Evolutionary conservation across 208 protist genomes (phyloP).

Genomic region (Trypanosomatidae sp.): DNA sequence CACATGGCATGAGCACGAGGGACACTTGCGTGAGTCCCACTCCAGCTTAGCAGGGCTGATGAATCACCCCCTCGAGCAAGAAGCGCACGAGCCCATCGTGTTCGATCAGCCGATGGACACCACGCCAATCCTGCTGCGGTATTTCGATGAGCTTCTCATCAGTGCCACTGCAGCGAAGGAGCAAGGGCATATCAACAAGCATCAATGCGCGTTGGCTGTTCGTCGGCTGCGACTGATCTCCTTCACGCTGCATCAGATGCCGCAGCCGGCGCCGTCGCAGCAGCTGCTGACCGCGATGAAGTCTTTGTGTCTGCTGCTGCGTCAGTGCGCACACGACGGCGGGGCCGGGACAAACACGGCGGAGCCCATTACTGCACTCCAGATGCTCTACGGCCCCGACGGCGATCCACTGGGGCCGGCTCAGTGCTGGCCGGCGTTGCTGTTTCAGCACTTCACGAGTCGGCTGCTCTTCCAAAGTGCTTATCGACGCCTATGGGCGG

Average conservation of each 20-base stretch:
- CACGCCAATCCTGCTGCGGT: constrained; percentile 9
- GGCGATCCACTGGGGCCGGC: constrained; percentile 11
- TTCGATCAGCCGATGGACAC: constrained; percentile 14
- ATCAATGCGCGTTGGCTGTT: constrained; percentile 20
- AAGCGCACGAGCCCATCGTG: constrained; percentile 13
- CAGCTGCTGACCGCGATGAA: constrained; percentile 21
- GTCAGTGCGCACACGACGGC: constrained; percentile 17
- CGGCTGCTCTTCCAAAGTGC: constrained; percentile 36
- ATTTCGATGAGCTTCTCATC: constrained; percentile 6
- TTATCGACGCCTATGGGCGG: constrained; percentile 38
- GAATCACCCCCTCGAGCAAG: constrained; percentile 1
- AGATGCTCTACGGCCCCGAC: constrained; percentile 14
- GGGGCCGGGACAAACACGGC: constrained; percentile 2
- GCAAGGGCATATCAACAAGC: constrained; percentile 16
- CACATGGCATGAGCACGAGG: background rate
- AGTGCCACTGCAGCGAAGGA: constrained; percentile 2
- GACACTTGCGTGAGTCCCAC: background rate
- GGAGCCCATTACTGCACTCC: background rate
- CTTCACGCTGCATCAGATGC: constrained; percentile 18
- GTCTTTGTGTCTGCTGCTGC: constrained; percentile 22
- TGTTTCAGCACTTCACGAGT: constrained; percentile 54
- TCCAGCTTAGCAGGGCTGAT: constrained; percentile 3
- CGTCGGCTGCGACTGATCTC: constrained; percentile 25
- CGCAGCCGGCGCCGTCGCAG: constrained; percentile 21
- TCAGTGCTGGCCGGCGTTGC: constrained; percentile 33